These are phyloP conservation scores for Pseudocercospora pini-densiflorae DNA, from an alignment of 2,329 filamentous ascomycete species.

Conservation along the genomic window DNA sequence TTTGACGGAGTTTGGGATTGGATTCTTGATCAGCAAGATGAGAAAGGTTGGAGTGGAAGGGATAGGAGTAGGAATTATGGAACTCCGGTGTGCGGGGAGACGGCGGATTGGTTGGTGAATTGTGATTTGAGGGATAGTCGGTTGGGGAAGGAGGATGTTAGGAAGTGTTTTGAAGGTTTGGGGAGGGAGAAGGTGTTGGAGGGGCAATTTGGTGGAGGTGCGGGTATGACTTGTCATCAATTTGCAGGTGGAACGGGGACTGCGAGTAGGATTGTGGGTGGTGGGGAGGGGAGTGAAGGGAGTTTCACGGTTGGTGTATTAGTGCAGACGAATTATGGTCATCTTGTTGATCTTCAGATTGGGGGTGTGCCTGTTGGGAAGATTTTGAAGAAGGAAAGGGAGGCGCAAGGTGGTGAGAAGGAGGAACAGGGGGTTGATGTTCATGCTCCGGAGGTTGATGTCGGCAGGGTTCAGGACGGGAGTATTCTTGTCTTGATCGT, in stretches of 20 bases:
- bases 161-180: slow-evolving; percentile 68
- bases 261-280: slow-evolving; percentile 61
- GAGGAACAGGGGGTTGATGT: slow-evolving; percentile 23
- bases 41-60: slow-evolving; percentile 36
- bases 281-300: slow-evolving; percentile 45
- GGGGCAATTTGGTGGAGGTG: slow-evolving; percentile 69
- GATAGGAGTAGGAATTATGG: slow-evolving; percentile 27
- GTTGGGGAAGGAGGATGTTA: slow-evolving; percentile 55
- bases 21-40: slow-evolving; percentile 50
- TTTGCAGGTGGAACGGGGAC: slow-evolving; percentile 72
- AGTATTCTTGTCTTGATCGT: slow-evolving; percentile 65
- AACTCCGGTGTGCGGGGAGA: slow-evolving; percentile 34
- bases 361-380: slow-evolving; percentile 66
- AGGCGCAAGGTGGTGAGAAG: background rate
- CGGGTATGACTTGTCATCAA: slow-evolving; percentile 68
- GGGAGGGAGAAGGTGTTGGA: slow-evolving; percentile 65
- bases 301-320: slow-evolving; percentile 65
- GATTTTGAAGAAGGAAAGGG: slow-evolving; percentile 52
- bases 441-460: slow-evolving; percentile 9
- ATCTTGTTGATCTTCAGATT: slow-evolving; percentile 60
- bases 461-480: slow-evolving; percentile 61
- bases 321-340: slow-evolving; percentile 69
- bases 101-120: slow-evolving; percentile 33
- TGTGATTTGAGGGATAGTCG: slow-evolving; percentile 19
- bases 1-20: slow-evolving; percentile 65